Evolutionary conservation across 352 stramenopile species (phyloP), one percentile per base, ranked within the genome.

Genomic region (Phytophthora sojae): DNA sequence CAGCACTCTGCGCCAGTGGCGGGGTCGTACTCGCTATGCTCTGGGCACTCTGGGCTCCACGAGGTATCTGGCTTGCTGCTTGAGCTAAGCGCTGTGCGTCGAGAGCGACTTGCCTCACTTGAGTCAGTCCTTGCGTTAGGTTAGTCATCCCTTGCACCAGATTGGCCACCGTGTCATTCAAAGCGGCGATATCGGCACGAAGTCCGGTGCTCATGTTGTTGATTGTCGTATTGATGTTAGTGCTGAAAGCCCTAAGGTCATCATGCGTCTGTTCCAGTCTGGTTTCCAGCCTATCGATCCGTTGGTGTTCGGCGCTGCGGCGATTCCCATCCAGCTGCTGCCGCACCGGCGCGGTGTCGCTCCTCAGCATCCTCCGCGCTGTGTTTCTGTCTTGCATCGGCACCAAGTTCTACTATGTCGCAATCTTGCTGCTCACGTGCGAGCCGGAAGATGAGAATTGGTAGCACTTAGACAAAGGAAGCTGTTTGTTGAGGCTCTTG

Each of bases 361-460:
- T 50, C 15, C 23, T 19, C 12, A 30, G 23, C 23, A 54, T 21
- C 26, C 42, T 14, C 21, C 26, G 23, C 9, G 39, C 2, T 11
- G 42, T 50, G n/a, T 8, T 53, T 55, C 39, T 55, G 4, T 7
- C 29, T 30, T 63, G 7, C 57, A 63, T 63, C 42, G 23, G 8
- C 21, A 21, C 35, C 44, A 63, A 63, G 25, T 30, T 63, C 57
- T 63, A 63, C 57, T 45, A 63, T 6, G 21, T 21, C 21, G 21
- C 21, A 21, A 21, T 21, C 21, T 21, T 21, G 0, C 21, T 21
- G 21, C 21, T 21, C 21, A 21, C 21, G 21, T 21, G 21, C 21
- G 21, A 21, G 21, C 21, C 1, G 21, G 21, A 21, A 21, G 21
- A 21, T 21, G 21, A 21, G 21, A 21, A 1, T 21, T 21, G 21